Conservation (phyloP, 306 rosid species). For the Pueraria montana region DNA sequence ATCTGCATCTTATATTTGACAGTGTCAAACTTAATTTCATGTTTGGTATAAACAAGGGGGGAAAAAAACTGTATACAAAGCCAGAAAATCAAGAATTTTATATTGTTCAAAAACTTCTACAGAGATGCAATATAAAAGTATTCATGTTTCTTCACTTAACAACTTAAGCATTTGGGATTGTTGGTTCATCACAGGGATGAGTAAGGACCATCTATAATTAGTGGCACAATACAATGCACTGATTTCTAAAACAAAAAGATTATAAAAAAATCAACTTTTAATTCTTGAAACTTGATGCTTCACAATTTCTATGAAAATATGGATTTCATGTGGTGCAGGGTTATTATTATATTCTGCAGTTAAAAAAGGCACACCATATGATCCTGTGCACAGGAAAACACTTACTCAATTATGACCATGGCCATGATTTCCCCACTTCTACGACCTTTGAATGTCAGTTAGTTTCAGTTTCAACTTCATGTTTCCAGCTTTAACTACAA, state of each 20-base stretch:
- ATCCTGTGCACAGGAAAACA: slow-evolving; percentile 5
- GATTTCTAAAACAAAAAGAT: not conserved
- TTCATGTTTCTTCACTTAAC: too few relatives aligned
- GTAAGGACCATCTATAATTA: not conserved
- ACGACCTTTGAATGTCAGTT: slow-evolving; percentile 62
- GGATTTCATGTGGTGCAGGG: not conserved
- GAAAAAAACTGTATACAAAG: too few relatives aligned
- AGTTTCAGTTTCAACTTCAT: slow-evolving; percentile 85
- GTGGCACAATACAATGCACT: slow-evolving; percentile 1
- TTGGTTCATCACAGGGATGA: not conserved
- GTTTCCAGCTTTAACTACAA: slow-evolving; percentile 85
- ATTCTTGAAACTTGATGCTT: not conserved
- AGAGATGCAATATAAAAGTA: slow-evolving; percentile 1
- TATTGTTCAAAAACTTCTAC: too few relatives aligned
- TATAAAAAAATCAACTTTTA: not conserved
- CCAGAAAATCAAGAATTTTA: too few relatives aligned
- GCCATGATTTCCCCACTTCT: slow-evolving; percentile 44
- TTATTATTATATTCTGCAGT: slow-evolving; percentile 31
- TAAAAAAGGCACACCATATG: slow-evolving; percentile 17
- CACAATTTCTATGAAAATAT: slow-evolving; percentile 24
- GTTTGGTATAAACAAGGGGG: too few relatives aligned
- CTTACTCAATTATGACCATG: slow-evolving; percentile 40
- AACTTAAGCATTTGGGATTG: not conserved
- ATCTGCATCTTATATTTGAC: too few relatives aligned
- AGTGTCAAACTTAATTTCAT: too few relatives aligned